Evolutionary conservation across 2,329 filamentous ascomycete genomes (phyloP), one percentile per base, ranked within the genome.

Genomic region (Fusarium pininemorale): DNA sequence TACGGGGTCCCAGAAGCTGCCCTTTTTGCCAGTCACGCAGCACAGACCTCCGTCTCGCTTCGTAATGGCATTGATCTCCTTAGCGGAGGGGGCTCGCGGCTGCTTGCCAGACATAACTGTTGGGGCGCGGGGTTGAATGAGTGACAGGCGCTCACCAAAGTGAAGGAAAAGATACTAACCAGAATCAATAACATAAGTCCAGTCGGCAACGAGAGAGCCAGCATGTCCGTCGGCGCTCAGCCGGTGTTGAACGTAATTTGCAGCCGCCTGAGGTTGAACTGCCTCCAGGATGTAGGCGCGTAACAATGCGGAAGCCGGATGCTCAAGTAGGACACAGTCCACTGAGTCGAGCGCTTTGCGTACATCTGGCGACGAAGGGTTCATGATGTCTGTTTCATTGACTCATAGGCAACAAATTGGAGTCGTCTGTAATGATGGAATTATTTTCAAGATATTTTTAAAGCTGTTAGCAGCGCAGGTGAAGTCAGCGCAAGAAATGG

Each of bases 211-310:
- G 8, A 38, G 14, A 16, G 14, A 8, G 0, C 10, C 3, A 22
- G 18, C 14, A 7, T 54, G 7, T 10, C 13, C 50, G 4, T 38
- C 50, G 3, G 4, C 1, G 2, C 15, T 50, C 26, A 51, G 3
- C 1, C 56, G 56, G 2, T 1, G 2, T 13, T 51, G 42, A 2
- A 51, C 2, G 12, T 59, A 30, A 3, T 59, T 7, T 20, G 32
- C 32, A 5, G 42, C 42, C 44, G 12, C 9, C 6, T 30, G 32
- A 0, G 56, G 24, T 15, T 7, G 45, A 0, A 14, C 26, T 0
- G 57, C 35, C 2, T 39, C 45, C 0, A 39, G 45, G 0, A 60
- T 32, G 12, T 26, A 60, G 0, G 20, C 16, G 26, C 24, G 22
- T 20, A 41, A 3, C 0, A 60, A 1, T 0, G 26, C 35, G 0